Evolutionary conservation across 352 stramenopile species (phyloP), one percentile per base, ranked within the genome.

Genomic region (Globisporangium spinosum): DNA sequence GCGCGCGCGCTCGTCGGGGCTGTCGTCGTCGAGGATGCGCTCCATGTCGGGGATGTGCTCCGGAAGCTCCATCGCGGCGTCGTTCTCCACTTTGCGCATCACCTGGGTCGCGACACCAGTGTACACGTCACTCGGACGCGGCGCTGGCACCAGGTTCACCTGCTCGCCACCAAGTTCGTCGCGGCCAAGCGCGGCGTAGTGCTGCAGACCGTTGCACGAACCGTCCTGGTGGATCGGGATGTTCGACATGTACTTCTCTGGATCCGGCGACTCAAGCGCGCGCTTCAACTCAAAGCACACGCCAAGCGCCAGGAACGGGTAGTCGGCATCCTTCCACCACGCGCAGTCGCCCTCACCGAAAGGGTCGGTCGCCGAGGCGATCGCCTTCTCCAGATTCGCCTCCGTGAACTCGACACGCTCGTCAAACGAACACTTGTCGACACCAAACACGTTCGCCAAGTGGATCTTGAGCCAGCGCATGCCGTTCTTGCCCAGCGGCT

Each of bases 401-500:
- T 99, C 89, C 7, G 94, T 87, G 75, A 98, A 99, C 7, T 85
- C 75, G n/a, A 95, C 95, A 59, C 98, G 93, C 57, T 98, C 97
- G 53, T 99, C 97, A 60, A 99, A 99, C 45, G 95, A 51, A 23
- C 43, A 51, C 43, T 51, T 51, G 17, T 51, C 43, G 17, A 95
- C 86, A 65, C 87, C 87, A 63, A 91, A 95, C 17, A 95, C 82
- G 68, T 92, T 93, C 27, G 88, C 96, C 54, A 99, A 71, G 71
- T 99, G 97, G 25, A 99, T 98, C 79, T 99, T 99, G 68, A 99
- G 89, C 98, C 98, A 99, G 59, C 94, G 95, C 6, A 99, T 77
- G 5, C 98, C 98, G 57, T 89, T 77, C 58, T 94, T 82, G 12
- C 97, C 97, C 13, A 99, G 80, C 5, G 93, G 94, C 71, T 98